Conservation (phyloP, 2,329 filamentous ascomycete species). For the Colletotrichum trifolii region DNA sequence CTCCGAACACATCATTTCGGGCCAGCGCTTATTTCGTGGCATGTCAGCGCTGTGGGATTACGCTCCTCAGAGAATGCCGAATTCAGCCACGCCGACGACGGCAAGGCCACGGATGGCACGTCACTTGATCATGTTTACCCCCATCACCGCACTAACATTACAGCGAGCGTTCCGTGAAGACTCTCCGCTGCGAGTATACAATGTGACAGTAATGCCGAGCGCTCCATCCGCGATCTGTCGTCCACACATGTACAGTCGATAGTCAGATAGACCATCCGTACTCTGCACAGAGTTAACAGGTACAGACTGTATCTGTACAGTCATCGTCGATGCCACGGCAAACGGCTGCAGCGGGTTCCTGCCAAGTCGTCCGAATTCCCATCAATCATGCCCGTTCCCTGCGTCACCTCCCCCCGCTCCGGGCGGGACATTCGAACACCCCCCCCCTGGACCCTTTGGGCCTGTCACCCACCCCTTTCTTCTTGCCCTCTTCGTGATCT, state of each 20-base stretch:
- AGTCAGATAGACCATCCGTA: no score
- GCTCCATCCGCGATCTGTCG: slow-evolving; percentile 10
- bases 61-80: no score
- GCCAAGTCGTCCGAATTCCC: slow-evolving; percentile 27
- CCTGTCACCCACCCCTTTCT: slow-evolving; percentile 20
- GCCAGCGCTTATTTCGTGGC: no score
- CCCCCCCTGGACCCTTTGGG: slow-evolving; percentile 6
- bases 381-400: slow-evolving; percentile 29
- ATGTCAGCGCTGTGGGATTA: no score
- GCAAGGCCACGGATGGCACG: no score
- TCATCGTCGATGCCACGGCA: background rate
- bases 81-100: no score
- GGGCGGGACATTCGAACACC: slow-evolving; percentile 12
- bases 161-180: slow-evolving; percentile 1
- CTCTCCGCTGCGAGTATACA: background rate
- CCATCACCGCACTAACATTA: slow-evolving; percentile 4
- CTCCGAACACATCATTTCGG: no score
- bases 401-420: slow-evolving; percentile 19
- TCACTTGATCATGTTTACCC: background rate
- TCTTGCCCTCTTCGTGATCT: slow-evolving; percentile 19
- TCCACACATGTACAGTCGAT: no score
- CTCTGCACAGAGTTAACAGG: no score
- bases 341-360: slow-evolving; percentile 22
- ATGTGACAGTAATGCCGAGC: slow-evolving; percentile 13
- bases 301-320: no score